phyloP scores from a whole-genome alignment of 148 eudicot genomes.

The Bassia scoparia region DNA sequence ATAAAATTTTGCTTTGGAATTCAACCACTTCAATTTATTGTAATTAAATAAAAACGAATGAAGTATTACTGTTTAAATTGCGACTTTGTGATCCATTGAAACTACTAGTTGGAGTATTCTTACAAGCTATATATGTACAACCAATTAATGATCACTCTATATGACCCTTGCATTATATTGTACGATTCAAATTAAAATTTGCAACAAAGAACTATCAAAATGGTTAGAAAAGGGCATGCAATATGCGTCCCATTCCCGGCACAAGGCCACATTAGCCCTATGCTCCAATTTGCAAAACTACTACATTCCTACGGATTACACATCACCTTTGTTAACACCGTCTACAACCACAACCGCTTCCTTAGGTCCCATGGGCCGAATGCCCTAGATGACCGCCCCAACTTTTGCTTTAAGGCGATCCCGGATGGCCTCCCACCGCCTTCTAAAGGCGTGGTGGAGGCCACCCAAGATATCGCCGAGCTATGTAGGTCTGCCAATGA shows the following conservation, averaged over 20 bases:
- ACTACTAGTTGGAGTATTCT: too few species aligned
- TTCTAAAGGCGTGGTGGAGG: constrained; percentile 22
- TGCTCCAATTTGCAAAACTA: constrained; percentile 55
- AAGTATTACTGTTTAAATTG: too few species aligned
- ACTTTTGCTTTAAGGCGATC: constrained; percentile 48
- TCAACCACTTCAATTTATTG: too few species aligned
- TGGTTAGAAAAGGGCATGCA: constrained; percentile 30
- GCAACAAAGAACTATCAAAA: background rate
- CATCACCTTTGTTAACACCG: constrained; percentile 60
- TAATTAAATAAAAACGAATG: too few species aligned
- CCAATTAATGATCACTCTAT: too few species aligned
- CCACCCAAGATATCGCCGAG: constrained; percentile 42
- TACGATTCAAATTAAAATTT: too few species aligned
- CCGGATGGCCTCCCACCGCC: constrained; percentile 61
- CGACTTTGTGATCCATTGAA: too few species aligned
- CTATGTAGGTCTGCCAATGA: constrained; percentile 35
- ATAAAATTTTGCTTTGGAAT: too few species aligned
- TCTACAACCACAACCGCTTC: constrained; percentile 48
- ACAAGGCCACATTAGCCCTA: constrained; percentile 68
- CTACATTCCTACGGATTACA: constrained; percentile 48
- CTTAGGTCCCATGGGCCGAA: constrained; percentile 44
- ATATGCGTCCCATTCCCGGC: constrained; percentile 57
- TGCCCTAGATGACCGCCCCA: constrained; percentile 46
- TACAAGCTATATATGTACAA: too few species aligned
- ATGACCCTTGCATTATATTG: too few species aligned